Base-by-base conservation (phyloP, 345 rosid genomes). In the Murraya koenigii region DNA sequence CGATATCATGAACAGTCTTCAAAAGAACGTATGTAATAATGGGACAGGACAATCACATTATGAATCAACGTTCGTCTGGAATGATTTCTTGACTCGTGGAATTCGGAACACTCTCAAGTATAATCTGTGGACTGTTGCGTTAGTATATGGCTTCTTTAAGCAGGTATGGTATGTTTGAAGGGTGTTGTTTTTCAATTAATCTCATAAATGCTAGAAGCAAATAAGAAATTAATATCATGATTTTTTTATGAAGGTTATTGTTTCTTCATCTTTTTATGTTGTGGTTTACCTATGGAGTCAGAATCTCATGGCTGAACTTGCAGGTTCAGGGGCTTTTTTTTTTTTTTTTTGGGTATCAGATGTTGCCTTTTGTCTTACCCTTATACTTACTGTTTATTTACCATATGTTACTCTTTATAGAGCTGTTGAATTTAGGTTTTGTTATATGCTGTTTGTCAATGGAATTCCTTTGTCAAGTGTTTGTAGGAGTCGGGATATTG, bases 41-140 rank as follows among this genome's bases (percentile, higher is more conserved):
- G 85, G 72, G 84, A 83, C 88, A 72, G 87, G 86, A 75, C 83
- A 78, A n/a, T 23, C 59, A 79, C 88, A 83, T 76, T 87, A 93
- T 54, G 97, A 96, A 75, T 85, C 94, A 5, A 91, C 91, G 97
- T 96, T 93, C 76, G 95, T 96, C 52, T 96, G 99, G 99, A 96
- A 96, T 75, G 97, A 91, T 75, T 92, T 87, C 88, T 85, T 95
- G 80, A 96, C 97, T 55, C 95, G 89, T 69, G 89, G 82, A 76
- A 90, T 94, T 62, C 90, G 89, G 73, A 81, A 82, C 73, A 88
- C 75, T 56, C 91, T 93, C 55, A 85, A 90, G 83, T 92, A 85
- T 83, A 88, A 89, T 77, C 71, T 83, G 77, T 96, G 99, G 99
- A 92, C 99, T 25, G 93, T 93, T 83, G 98, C 98, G 80, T 85